A percentile compares a stretch with the other conserved stretches of the same genome.
These are phyloP conservation scores for Raphidocelis subcapitata DNA, from an alignment of 139 green algal species.

Conservation along the genomic window DNA sequence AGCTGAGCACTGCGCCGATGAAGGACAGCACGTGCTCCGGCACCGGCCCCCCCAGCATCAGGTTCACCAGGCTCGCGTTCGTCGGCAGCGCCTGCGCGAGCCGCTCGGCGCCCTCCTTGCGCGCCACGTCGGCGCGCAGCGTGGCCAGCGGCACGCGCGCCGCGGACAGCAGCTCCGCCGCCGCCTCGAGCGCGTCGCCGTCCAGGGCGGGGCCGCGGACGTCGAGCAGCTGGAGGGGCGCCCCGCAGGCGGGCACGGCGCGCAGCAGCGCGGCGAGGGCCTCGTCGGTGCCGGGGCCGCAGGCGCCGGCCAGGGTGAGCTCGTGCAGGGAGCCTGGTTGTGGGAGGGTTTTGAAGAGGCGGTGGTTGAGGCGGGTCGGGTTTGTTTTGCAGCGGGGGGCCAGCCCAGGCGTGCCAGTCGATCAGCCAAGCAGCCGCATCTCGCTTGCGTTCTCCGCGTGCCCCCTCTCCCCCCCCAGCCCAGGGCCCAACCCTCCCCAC, in stretches of 20 bases:
- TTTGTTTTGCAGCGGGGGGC: too few relatives aligned
- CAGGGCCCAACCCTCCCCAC: conserved; percentile 5
- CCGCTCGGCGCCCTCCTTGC: conserved; percentile 39
- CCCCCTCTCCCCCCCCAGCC: too few relatives aligned
- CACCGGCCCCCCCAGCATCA: conserved; percentile 53
- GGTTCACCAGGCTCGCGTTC: conserved; percentile 48
- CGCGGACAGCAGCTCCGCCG: conserved; percentile 52
- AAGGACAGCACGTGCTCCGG: conserved; percentile 47
- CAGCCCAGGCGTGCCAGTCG: too few relatives aligned
- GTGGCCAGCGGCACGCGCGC: conserved; percentile 38
- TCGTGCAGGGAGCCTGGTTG: conserved; percentile 53
- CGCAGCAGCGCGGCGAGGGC: conserved; percentile 33
- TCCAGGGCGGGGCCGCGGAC: conserved; percentile 37
- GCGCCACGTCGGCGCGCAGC: conserved; percentile 46
- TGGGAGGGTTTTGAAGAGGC: too few relatives aligned
- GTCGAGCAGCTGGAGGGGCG: conserved; percentile 49
- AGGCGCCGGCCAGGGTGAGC: conserved; percentile 38
- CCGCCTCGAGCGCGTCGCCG: conserved; percentile 8
- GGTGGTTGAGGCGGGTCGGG: too few relatives aligned
- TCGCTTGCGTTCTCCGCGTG: not conserved
- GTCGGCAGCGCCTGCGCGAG: conserved; percentile 43
- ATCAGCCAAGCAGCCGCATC: not conserved
- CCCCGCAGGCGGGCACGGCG: conserved; percentile 38
- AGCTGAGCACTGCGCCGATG: conserved; percentile 9
- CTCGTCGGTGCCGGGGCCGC: conserved; percentile 24